These are phyloP conservation scores for Begonia fuchsioides DNA, from an alignment of 306 rosid genomes.

Conservation along the genomic window DNA sequence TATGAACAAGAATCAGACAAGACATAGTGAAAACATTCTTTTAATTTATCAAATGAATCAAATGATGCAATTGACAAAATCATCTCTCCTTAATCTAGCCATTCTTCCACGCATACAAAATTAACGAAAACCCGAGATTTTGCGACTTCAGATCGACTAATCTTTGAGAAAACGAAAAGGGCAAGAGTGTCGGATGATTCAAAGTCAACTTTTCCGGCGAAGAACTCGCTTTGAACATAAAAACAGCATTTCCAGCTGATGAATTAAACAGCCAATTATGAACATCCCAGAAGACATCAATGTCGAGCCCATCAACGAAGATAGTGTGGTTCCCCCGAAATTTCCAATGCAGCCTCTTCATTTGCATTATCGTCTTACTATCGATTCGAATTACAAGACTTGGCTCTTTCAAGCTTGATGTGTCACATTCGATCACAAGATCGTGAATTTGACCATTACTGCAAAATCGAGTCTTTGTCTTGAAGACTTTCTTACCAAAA, in stretches of 20 bases:
- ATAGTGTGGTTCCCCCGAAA: conserved; percentile 85
- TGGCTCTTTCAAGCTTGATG: conserved; percentile 42
- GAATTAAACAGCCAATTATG: conserved; percentile 84
- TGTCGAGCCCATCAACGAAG: conserved; percentile 65
- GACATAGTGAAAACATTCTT: no score
- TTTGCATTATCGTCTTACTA: conserved; percentile 72
- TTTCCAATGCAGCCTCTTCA: conserved; percentile 79
- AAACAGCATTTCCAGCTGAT: conserved; percentile 66
- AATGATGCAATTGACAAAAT: conserved; percentile 28
- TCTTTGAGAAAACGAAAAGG: conserved; percentile 81
- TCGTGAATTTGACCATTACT: conserved; percentile 72
- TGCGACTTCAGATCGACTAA: conserved; percentile 60
- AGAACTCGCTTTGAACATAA: conserved; percentile 74
- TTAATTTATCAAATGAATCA: no score
- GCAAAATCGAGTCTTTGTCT: conserved; percentile 64
- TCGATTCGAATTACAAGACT: conserved; percentile 59
- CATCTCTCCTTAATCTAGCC: conserved; percentile 48
- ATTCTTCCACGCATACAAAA: conserved; percentile 84
- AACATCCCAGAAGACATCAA: conserved; percentile 93
- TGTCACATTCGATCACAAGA: conserved; percentile 79
- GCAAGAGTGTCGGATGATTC: conserved; percentile 32
- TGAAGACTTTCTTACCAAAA: conserved; percentile 60
- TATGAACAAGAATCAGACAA: no score
- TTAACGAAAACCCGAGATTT: conserved; percentile 57
- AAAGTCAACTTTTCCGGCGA: conserved; percentile 60